Percentiles rank a stretch among this genome's conserved stretches.
Evolutionary conservation across 2,329 filamentous ascomycete genomes (phyloP).

Genomic region (Lasiodiplodia citricola): DNA sequence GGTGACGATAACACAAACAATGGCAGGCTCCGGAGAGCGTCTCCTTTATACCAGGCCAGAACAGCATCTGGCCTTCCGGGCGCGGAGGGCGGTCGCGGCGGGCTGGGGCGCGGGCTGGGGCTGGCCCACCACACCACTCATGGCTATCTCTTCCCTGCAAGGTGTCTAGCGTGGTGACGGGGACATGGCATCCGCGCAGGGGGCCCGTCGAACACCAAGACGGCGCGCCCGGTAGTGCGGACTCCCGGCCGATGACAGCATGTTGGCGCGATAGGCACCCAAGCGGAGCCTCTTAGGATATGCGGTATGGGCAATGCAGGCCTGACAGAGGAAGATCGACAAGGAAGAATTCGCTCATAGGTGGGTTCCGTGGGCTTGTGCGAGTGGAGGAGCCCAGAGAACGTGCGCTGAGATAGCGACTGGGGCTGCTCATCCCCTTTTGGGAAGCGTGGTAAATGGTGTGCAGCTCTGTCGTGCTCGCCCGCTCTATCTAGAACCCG

Average conservation of each 20-base stretch:
- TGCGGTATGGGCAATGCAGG: constrained; percentile 4
- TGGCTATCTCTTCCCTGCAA: constrained; percentile 17
- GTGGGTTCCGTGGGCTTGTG: constrained; percentile 11
- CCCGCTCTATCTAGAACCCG: background rate
- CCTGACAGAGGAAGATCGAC: constrained; percentile 15
- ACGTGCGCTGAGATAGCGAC: constrained; percentile 21
- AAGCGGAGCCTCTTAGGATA: constrained; percentile 13
- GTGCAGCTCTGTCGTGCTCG: background rate
- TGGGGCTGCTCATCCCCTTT: constrained; percentile 13
- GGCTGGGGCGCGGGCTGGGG: constrained; percentile 18
- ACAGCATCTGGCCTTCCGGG: background rate
- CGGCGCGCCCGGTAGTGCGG: constrained; percentile 1
- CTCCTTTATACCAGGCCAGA: constrained; percentile 15
- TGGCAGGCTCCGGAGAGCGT: background rate
- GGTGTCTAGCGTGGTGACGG: constrained; percentile 5
- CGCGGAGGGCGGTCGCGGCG: constrained; percentile 15
- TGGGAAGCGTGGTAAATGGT: constrained; percentile 8
- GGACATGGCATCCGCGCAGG: constrained; percentile 3
- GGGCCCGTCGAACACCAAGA: background rate
- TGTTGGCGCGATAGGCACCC: constrained; percentile 15
- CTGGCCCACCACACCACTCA: constrained; percentile 17
- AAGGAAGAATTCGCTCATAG: constrained; percentile 22
- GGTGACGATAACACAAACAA: constrained; percentile 3
- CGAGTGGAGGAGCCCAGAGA: constrained; percentile 12
- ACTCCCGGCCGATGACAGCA: constrained; percentile 16